phyloP scores from a whole-genome alignment of 257 asterid genomes.

The Nicotiana attenuata region DNA sequence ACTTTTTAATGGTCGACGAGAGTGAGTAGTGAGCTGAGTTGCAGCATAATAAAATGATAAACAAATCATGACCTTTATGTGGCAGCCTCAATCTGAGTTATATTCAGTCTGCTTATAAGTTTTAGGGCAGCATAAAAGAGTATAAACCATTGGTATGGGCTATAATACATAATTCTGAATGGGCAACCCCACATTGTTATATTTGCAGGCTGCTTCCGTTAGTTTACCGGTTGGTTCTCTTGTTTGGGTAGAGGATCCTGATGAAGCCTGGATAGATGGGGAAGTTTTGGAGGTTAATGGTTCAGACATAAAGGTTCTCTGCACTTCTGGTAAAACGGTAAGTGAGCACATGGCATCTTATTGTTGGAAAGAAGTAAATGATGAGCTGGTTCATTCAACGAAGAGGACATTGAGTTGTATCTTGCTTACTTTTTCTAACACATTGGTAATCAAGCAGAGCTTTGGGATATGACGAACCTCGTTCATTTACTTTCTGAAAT shows the following conservation, averaged over 20 bases:
- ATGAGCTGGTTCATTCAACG: neutral
- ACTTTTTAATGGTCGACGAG: neutral
- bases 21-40: neutral
- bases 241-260: slow-evolving; percentile 97
- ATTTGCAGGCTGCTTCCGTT: slow-evolving; percentile 67
- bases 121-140: neutral
- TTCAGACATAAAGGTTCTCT: slow-evolving; percentile 61
- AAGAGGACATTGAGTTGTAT: slow-evolving; percentile 6
- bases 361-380: neutral
- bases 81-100: neutral
- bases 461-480: neutral
- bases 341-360: slow-evolving; percentile 25
- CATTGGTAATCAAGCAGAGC: neutral
- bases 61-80: neutral
- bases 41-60: neutral
- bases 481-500: neutral
- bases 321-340: slow-evolving; percentile 88
- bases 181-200: slow-evolving; percentile 13
- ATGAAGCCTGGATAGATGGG: slow-evolving; percentile 92
- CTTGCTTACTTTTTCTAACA: neutral
- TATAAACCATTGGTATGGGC: neutral
- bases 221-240: slow-evolving; percentile 78
- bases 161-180: neutral
- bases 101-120: neutral
- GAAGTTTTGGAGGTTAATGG: slow-evolving; percentile 77